Base-by-base conservation (phyloP, 768 basidiomycete species). In the Naganishia vishniacii region DNA sequence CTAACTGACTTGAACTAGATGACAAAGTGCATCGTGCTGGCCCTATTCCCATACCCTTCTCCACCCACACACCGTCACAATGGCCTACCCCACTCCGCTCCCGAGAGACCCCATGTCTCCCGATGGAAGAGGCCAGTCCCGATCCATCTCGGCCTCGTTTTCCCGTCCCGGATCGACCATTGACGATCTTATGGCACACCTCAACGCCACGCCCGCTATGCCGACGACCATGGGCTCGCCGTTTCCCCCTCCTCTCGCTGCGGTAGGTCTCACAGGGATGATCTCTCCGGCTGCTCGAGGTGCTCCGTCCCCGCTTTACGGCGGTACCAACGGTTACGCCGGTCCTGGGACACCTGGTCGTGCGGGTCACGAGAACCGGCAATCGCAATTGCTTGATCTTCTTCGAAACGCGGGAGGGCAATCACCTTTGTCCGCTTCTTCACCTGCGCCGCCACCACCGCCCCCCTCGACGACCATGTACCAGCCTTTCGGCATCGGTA, bases 181-280 rank as follows among this genome's bases (percentile, higher is more conserved):
- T 37, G 53, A 56, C 37, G 53, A 56, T 56, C 53, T 56, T 9
- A 56, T 56, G 53, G 53, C 53, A 23, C 32, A 34, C 37, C 37
- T 56, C 34, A 56, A 34, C 15, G 37, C 53, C 15, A 32, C 53
- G 20, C 53, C 53, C 32, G 53, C 34, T 9, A 32, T 34, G 20
- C 53, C 53, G 9, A 25, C 53, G 13, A 40, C 40, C n/a, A 56
- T n/a, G n/a, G n/a, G 53, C n/a, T 56, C 53, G n/a, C 53, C 53
- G 3, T 56, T 40, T 23, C 23, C 34, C 20, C 53, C 11, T 41
- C 34, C 20, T 37, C 23, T 2, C 32, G 37, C 53, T 9, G 47
- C 47, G 11, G 18, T 28, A 20, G 53, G 37, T 23, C 47, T 48
- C 18, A 34, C 28, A 25, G 23, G 12, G 16, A 56, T 56, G 51